These are phyloP conservation scores for Pseudoturritis turrita DNA, from an alignment of 345 rosid species.

Conservation along the genomic window DNA sequence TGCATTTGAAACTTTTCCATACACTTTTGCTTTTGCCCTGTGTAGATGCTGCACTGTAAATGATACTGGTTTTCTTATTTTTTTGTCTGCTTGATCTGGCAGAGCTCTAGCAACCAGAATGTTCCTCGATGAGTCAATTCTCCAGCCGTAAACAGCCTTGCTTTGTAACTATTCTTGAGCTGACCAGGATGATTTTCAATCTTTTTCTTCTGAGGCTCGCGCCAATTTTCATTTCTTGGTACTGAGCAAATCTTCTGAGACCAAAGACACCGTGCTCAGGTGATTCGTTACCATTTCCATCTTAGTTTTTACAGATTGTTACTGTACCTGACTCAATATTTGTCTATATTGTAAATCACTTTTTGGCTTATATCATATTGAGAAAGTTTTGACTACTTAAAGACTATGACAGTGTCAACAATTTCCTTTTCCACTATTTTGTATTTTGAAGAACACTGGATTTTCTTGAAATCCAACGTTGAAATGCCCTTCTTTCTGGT, in stretches of 20 bases:
- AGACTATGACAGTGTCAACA: background rate
- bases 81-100: conserved; percentile 11
- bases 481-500: background rate
- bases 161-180: background rate
- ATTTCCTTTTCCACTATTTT: background rate
- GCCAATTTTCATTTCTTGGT: background rate
- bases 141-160: background rate
- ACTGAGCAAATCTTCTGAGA: conserved; percentile 4
- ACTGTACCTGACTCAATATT: conserved; percentile 3
- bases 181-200: background rate
- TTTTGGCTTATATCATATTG: background rate
- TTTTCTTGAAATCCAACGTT: background rate
- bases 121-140: conserved; percentile 14
- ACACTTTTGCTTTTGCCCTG: background rate
- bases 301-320: conserved; percentile 9
- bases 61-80: background rate
- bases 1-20: background rate
- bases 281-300: conserved; percentile 7
- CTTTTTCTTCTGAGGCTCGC: background rate
- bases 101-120: conserved; percentile 35
- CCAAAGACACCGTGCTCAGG: conserved; percentile 10
- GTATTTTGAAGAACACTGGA: background rate
- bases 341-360: background rate
- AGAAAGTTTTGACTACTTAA: conserved; percentile 12
- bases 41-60: background rate